phyloP scores from a whole-genome alignment of 805 yeast genomes.

The Allodekkera sacchari region DNA sequence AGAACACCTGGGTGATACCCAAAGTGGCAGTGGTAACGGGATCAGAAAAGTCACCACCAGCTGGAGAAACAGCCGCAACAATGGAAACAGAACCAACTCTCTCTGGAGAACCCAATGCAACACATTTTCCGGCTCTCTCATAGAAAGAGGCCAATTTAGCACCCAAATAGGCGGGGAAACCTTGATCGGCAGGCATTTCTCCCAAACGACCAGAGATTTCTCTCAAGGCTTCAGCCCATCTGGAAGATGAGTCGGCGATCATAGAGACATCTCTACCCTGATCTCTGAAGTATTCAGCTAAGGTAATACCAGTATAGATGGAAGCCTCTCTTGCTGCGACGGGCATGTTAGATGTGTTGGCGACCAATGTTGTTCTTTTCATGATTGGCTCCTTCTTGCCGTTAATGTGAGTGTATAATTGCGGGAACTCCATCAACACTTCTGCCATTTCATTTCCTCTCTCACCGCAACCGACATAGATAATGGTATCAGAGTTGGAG shows the following conservation, averaged over 20 bases:
- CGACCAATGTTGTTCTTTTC: slow-evolving; percentile 98
- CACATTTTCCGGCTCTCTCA: slow-evolving; percentile 98
- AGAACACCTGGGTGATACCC: slow-evolving; percentile 99
- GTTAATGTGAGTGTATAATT: slow-evolving; percentile 78
- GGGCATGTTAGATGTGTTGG: slow-evolving; percentile 99
- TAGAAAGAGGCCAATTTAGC: slow-evolving; percentile 98
- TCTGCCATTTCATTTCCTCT: slow-evolving; percentile 99
- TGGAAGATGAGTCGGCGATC: slow-evolving; percentile 99
- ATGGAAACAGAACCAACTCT: slow-evolving; percentile 98
- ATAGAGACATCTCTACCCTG: slow-evolving; percentile 98
- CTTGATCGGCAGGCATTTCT: slow-evolving; percentile 99
- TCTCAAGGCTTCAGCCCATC: slow-evolving; percentile 99
- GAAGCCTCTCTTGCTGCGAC: slow-evolving; percentile 99
- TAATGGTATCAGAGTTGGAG: slow-evolving; percentile 94
- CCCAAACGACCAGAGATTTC: slow-evolving; percentile 99
- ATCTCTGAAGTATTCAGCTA: slow-evolving; percentile 99
- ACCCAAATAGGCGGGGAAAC: slow-evolving; percentile 99
- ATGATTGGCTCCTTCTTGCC: slow-evolving; percentile 97
- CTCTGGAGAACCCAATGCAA: slow-evolving; percentile 92
- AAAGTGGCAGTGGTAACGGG: slow-evolving; percentile 98
- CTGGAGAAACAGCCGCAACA: slow-evolving; percentile 99
- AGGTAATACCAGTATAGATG: slow-evolving; percentile 96
- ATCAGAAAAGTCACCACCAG: slow-evolving; percentile 99
- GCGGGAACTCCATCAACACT: slow-evolving; percentile 99
- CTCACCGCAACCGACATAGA: slow-evolving; percentile 93